A percentile compares a stretch with the other conserved stretches of the same genome.
Conservation (phyloP, 768 basidiomycete genomes). For the Xanthoconium purpureum region DNA sequence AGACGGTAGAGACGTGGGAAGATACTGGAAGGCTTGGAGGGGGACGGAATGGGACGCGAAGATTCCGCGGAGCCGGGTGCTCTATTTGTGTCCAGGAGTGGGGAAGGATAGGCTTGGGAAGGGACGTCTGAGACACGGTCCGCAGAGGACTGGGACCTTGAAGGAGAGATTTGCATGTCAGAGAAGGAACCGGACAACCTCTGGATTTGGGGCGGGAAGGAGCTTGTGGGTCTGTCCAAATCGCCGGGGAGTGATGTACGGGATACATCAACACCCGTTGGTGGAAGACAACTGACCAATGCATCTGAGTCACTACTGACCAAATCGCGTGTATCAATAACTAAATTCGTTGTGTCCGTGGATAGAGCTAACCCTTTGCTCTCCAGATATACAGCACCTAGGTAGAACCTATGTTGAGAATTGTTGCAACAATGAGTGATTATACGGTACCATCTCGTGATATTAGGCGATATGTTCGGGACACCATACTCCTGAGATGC, state of each 20-base stretch:
- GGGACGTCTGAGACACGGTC: slow-evolving; percentile 1
- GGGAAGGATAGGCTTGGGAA: not conserved
- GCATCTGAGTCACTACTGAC: too few relatives aligned
- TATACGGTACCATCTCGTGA: not conserved
- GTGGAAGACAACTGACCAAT: too few relatives aligned
- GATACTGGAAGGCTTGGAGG: slow-evolving; percentile 33
- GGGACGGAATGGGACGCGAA: slow-evolving; percentile 8
- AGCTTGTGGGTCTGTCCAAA: slow-evolving; percentile 15
- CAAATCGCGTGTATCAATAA: too few relatives aligned
- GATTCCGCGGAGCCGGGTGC: not conserved
- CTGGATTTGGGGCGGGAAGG: slow-evolving; percentile 27
- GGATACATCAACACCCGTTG: too few relatives aligned
- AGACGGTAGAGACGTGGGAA: slow-evolving; percentile 44
- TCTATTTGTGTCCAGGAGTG: slow-evolving; percentile 21
- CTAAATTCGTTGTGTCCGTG: too few relatives aligned
- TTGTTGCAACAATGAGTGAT: not conserved
- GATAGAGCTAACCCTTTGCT: too few relatives aligned
- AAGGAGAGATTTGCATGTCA: not conserved
- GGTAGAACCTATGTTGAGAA: not conserved
- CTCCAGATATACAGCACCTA: too few relatives aligned
- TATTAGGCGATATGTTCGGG: not conserved
- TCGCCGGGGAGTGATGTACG: too few relatives aligned
- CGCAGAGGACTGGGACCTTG: slow-evolving; percentile 5
- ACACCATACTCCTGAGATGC: not conserved
- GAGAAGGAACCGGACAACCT: slow-evolving; percentile 25